Evolutionary conservation across 441 rosid genomes (phyloP).

Genomic region (Gossypium davidsonii): DNA sequence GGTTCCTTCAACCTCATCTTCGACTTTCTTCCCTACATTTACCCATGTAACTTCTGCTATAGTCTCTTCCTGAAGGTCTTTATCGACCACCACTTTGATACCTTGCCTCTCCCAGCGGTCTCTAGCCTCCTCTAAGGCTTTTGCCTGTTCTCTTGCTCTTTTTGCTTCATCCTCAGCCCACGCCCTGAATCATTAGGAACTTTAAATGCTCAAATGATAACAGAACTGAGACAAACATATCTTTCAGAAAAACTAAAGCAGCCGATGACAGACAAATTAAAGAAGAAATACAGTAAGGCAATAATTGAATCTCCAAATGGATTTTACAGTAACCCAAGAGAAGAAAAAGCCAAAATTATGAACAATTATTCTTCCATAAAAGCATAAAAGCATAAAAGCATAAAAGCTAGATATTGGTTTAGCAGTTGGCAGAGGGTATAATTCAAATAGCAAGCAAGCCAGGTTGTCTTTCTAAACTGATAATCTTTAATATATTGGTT

Average conservation of each 20-base stretch:
- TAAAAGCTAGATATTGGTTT: neutral
- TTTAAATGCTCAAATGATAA: neutral
- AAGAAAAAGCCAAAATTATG: neutral
- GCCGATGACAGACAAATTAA: neutral
- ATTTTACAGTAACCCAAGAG: neutral
- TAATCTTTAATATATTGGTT: neutral
- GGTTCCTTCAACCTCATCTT: slow-evolving; percentile 41
- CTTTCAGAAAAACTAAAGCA: neutral
- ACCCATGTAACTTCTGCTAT: slow-evolving; percentile 52
- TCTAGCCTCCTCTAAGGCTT: slow-evolving; percentile 79
- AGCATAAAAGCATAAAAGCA: no score
- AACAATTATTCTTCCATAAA: neutral
- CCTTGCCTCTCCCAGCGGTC: slow-evolving; percentile 84
- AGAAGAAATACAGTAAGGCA: neutral
- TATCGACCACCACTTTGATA: slow-evolving; percentile 74
- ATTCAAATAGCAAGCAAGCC: neutral
- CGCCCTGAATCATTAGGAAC: slow-evolving; percentile 36
- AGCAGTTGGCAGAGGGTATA: neutral
- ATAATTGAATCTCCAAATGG: neutral
- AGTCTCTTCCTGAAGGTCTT: slow-evolving; percentile 65
- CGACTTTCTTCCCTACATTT: slow-evolving; percentile 41
- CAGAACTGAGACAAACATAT: neutral
- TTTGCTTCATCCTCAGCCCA: slow-evolving; percentile 95
- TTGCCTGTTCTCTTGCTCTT: slow-evolving; percentile 14
- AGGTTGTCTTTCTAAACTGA: neutral